A percentile compares a stretch with the other conserved stretches of the same genome.
These are phyloP conservation scores for Pichia insulana DNA, from an alignment of 805 yeast species.

Conservation along the genomic window DNA sequence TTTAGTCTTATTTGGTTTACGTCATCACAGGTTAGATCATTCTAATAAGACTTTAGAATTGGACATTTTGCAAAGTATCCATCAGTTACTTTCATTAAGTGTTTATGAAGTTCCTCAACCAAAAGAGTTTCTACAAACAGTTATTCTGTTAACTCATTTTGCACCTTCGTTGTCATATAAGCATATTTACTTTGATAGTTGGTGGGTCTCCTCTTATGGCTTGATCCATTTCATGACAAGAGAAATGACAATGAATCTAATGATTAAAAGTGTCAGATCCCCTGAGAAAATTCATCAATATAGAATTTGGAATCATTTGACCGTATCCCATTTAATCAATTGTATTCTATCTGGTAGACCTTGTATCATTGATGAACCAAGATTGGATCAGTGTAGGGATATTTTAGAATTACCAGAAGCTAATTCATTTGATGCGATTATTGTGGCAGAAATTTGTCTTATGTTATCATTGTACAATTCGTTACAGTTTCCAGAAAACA, in stretches of 20 bases:
- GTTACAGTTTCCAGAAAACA: constrained; percentile 33
- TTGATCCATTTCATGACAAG: constrained; percentile 52
- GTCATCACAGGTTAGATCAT: constrained; percentile 28
- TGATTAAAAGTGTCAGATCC: constrained; percentile 17
- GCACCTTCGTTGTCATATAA: constrained; percentile 48
- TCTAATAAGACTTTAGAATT: constrained; percentile 17
- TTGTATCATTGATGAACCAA: constrained; percentile 53
- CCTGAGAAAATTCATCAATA: constrained; percentile 35
- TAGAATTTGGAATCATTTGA: constrained; percentile 63
- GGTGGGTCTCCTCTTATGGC: constrained; percentile 60
- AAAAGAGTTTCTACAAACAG: constrained; percentile 50
- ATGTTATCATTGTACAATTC: constrained; percentile 51
- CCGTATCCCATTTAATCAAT: constrained; percentile 51
- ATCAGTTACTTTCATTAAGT: constrained; percentile 37
- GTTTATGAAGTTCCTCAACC: constrained; percentile 34
- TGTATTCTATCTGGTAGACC: constrained; percentile 61
- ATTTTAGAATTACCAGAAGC: constrained; percentile 51
- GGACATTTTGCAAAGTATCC: constrained; percentile 36
- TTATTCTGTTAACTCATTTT: constrained; percentile 53
- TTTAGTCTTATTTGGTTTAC: constrained; percentile 49
- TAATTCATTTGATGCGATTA: constrained; percentile 65
- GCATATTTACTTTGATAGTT: constrained; percentile 51
- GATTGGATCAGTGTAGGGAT: constrained; percentile 50
- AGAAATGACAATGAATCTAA: constrained; percentile 29
- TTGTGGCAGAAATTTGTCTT: constrained; percentile 63